A percentile compares a stretch with the other conserved stretches of the same genome.
phyloP scores from a whole-genome alignment of 768 basidiomycete genomes.

The Tremella fuciformis region DNA sequence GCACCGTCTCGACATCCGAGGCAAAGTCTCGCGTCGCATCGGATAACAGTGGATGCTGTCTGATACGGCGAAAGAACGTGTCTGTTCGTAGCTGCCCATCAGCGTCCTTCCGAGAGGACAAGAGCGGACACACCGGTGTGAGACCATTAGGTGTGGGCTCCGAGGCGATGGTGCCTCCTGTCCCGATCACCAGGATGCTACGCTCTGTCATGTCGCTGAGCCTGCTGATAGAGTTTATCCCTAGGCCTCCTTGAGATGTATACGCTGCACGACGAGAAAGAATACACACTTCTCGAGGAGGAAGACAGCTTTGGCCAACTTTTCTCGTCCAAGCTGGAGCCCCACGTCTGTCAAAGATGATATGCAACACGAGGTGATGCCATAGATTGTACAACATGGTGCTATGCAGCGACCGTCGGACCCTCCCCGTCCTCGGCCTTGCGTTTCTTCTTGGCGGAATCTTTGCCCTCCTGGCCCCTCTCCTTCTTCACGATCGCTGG shows the following conservation, averaged over 20 bases:
- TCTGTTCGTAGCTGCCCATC: conserved; percentile 34
- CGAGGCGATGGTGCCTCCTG: conserved; percentile 46
- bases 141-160: conserved; percentile 37
- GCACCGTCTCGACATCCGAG: conserved; percentile 24
- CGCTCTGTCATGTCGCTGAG: background rate
- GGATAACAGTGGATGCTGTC: conserved; percentile 38
- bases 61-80: conserved; percentile 39
- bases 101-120: background rate
- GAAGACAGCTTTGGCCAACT: too few relatives aligned
- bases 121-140: conserved; percentile 39
- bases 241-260: too few relatives aligned
- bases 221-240: too few relatives aligned
- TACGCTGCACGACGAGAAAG: too few relatives aligned
- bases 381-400: too few relatives aligned
- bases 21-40: conserved; percentile 19
- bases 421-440: conserved; percentile 7
- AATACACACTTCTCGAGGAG: too few relatives aligned
- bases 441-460: conserved; percentile 5
- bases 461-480: conserved; percentile 2
- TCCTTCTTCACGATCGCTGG: conserved; percentile 16
- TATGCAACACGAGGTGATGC: too few relatives aligned
- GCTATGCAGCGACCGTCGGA: background rate
- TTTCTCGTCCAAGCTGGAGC: too few relatives aligned
- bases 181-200: conserved; percentile 33
- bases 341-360: too few relatives aligned